Evolutionary conservation across 345 rosid genomes (phyloP), one percentile per base, ranked within the genome.

Genomic region (Streptanthus diversifolius): DNA sequence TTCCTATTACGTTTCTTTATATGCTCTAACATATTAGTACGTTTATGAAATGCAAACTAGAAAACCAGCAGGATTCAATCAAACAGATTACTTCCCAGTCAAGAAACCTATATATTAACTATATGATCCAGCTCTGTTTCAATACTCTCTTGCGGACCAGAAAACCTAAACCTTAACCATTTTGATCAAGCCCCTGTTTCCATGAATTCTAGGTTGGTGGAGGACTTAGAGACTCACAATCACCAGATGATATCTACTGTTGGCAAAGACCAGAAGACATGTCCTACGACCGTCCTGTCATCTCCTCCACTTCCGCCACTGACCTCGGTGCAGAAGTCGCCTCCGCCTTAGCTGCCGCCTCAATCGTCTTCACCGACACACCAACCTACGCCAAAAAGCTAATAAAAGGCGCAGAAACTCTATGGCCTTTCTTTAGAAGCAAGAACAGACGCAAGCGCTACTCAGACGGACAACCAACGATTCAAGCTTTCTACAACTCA

Each of bases 231-330:
- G 87, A 77, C 30, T 82, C 85, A 2, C 66, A 75, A 5, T 78
- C 80, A 3, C 98, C 96, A 15, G 90, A 92, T 64, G 95, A 92
- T 58, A 91, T 85, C 63, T 79, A 73, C 73, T 90, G 96, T 72
- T 92, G 98, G 96, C 72, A 74, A 53, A 82, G 87, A 71, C 95
- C 95, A 8, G 98, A 90, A 76, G 95, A 92, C 76, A 90, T 90
- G 95, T 82, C 83, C 59, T 90, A 90, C n/a, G 43, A 40, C 5
- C 77, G 93, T 47, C 85, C 84, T 12, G 80, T 85, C 18, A 81
- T 81, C 35, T 36, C 44, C 0, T 1, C 82, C 3, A 51, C 18
- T 15, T 13, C 89, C 0, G 95, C 89, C 13, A 78, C 93, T 0
- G 96, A 92, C 41, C 93, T 92, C 0, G 95, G 83, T 0, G 88